A percentile compares a stretch with the other conserved stretches of the same genome.
Conservation (phyloP, 2,329 filamentous ascomycete species). For the Fusarium sulawesiense region DNA sequence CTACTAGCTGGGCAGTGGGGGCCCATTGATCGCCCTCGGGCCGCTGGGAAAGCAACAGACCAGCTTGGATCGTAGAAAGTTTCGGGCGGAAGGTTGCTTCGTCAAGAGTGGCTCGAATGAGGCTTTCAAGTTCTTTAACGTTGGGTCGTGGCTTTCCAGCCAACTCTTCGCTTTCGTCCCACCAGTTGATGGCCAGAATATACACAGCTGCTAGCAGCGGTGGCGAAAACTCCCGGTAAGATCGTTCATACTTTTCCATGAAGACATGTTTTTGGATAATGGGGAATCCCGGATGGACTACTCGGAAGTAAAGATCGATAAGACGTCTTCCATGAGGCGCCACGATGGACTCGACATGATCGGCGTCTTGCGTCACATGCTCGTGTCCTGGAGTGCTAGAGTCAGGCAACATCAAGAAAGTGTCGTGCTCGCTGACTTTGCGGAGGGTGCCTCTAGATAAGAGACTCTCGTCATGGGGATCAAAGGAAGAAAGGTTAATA, state of each 20-base stretch:
- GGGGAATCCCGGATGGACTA: conserved; percentile 84
- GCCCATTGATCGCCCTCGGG: conserved; percentile 85
- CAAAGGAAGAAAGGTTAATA: conserved; percentile 82
- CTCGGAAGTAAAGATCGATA: conserved; percentile 83
- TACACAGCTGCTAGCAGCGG: conserved; percentile 84
- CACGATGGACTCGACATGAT: conserved; percentile 80
- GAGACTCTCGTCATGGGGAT: conserved; percentile 83
- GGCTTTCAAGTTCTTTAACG: conserved; percentile 76
- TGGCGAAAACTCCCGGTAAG: conserved; percentile 79
- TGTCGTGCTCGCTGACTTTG: conserved; percentile 81
- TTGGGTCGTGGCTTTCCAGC: conserved; percentile 75
- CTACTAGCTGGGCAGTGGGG: conserved; percentile 86
- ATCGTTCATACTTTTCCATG: conserved; percentile 79
- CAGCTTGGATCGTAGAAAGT: conserved; percentile 82
- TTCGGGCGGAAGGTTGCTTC: conserved; percentile 86
- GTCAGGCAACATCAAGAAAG: conserved; percentile 84
- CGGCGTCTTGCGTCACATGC: conserved; percentile 74
- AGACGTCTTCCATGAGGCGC: conserved; percentile 80
- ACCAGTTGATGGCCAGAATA: conserved; percentile 88
- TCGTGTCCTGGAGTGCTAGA: conserved; percentile 77
- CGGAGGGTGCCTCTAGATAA: conserved; percentile 75
- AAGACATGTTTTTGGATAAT: conserved; percentile 86
- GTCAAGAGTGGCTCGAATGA: conserved; percentile 78
- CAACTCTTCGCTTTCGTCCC: conserved; percentile 78
- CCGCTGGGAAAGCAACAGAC: conserved; percentile 78